phyloP scores from a whole-genome alignment of 2,329 filamentous ascomycete genomes.

The Botrytis aclada region DNA sequence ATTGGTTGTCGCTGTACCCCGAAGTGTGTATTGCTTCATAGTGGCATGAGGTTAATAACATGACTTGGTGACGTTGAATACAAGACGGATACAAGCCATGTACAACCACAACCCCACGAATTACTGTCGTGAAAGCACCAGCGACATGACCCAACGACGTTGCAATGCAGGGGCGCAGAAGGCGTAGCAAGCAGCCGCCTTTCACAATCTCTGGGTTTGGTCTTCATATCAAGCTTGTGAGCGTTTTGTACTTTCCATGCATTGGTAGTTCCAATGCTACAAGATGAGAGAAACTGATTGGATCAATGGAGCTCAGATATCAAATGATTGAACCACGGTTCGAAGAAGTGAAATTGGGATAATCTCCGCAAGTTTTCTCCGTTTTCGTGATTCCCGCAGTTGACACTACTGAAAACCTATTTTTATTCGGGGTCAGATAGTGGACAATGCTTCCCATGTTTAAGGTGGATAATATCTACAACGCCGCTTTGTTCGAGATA shows the following conservation, averaged over 20 bases:
- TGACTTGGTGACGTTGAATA: constrained; percentile 15
- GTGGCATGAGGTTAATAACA: constrained; percentile 15
- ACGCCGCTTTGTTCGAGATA: constrained; percentile 14
- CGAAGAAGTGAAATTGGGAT: constrained; percentile 7
- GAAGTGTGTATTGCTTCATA: constrained; percentile 7
- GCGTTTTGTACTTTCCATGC: constrained; percentile 13
- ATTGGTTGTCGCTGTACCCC: constrained; percentile 6
- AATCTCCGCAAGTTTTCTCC: constrained; percentile 18
- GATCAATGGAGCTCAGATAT: constrained; percentile 6
- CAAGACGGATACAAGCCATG: constrained; percentile 16
- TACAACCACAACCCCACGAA: constrained; percentile 16
- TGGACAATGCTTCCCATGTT: constrained; percentile 13
- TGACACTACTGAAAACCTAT: constrained; percentile 12
- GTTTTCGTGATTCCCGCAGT: constrained; percentile 16
- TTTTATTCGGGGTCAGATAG: constrained; percentile 7
- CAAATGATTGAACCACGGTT: constrained; percentile 13
- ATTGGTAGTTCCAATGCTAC: constrained; percentile 5
- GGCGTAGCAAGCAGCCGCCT: constrained; percentile 15
- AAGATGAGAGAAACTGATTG: constrained; percentile 13
- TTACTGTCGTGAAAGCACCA: constrained; percentile 9
- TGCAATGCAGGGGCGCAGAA: constrained; percentile 17
- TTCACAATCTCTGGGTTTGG: neutral
- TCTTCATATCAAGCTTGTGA: constrained; percentile 13
- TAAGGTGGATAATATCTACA: constrained; percentile 7
- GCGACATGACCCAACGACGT: constrained; percentile 15